These are phyloP conservation scores for Albophoma yamanashiensis DNA, from an alignment of 2,329 filamentous ascomycete genomes.

Conservation along the genomic window DNA sequence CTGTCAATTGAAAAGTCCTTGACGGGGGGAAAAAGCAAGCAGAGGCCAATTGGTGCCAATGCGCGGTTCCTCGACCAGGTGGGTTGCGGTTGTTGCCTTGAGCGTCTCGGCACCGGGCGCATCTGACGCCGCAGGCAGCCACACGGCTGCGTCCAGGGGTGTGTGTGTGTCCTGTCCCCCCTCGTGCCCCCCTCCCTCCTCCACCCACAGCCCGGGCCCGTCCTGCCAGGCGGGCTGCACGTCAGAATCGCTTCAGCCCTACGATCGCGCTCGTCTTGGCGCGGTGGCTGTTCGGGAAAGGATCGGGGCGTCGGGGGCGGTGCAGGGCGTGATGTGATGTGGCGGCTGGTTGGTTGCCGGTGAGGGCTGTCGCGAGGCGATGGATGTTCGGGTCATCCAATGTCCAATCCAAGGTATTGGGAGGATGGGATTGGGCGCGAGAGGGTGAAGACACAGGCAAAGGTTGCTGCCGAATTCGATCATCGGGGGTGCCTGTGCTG, in stretches of 20 bases:
- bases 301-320: background rate
- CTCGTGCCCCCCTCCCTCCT: background rate
- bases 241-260: background rate
- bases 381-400: too few species aligned
- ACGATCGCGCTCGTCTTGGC: background rate
- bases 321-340: background rate
- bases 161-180: too few species aligned
- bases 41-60: background rate
- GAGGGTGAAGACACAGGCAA: background rate
- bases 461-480: background rate
- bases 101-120: background rate
- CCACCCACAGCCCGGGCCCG: background rate
- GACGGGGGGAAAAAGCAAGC: background rate
- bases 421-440: background rate
- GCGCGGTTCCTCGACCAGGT: background rate
- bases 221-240: background rate
- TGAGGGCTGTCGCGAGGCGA: too few species aligned
- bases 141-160: background rate
- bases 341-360: background rate
- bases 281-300: background rate
- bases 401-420: too few species aligned
- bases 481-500: background rate
- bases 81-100: background rate
- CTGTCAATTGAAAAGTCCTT: background rate
- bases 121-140: background rate